Evolutionary conservation across 2,329 filamentous ascomycete genomes (phyloP), one percentile per base, ranked within the genome.

Genomic region (Eurotiales sp.): DNA sequence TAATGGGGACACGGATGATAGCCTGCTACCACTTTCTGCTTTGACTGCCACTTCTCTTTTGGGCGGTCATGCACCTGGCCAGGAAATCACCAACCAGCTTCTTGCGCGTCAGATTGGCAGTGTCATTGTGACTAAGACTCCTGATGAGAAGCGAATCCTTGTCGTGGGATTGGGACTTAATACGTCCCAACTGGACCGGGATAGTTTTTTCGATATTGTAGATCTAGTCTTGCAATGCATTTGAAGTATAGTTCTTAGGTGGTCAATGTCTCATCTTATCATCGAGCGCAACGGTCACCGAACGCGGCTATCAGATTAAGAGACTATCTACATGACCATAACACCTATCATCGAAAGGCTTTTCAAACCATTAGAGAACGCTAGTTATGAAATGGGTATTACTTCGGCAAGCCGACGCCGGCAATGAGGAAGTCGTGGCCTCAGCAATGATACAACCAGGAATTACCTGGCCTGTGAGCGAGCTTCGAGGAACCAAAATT

Each of bases 71-170:
- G 84, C 86, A 27, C 79, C 86, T 47, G 84, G 88, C 42, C 81
- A 90, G 39, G 90, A 96, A 64, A 88, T 87, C 0, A 70, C 95
- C 4, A 92, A 90, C 1, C 91, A 96, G 67, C 81, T 96, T 1
- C 86, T 95, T 63, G 91, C 91, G 2, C 88, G 88, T 39, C 92
- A 96, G 63, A 86, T 97, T 58, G 93, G 87, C 4, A 95, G 85
- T 62, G 82, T 86, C 34, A 80, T 99, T 53, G 78, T 85, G 15
- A 82, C 86, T 54, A 84, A 84, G 56, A 79, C 87, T 47, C 84
- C 89, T 5, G 72, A 75, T 40, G 83, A 86, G 64, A 76, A 74
- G 56, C 71, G 83, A 37, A 71, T 79, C 56, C 69, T 86, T 12
- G 77, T 86, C 19, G 61, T 86, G 29, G 82, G 81, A 0, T 63